A percentile compares a stretch with the other conserved stretches of the same genome.
phyloP scores from a whole-genome alignment of 805 yeast species.

The Barnettozyma vustinii region DNA sequence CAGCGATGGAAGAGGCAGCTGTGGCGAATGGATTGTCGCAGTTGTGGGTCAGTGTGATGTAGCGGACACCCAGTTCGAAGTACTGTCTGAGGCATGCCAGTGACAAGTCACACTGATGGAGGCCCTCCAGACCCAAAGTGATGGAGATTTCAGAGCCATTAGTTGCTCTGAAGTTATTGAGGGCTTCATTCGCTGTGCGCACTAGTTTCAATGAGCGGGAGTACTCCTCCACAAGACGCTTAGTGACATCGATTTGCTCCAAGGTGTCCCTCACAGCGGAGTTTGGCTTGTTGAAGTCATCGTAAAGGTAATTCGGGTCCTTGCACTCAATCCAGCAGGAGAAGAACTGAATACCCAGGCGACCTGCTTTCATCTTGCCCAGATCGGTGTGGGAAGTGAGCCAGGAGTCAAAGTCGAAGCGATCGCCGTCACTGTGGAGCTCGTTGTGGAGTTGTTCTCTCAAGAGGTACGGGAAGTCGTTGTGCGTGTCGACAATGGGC shows the following conservation, averaged over 20 bases:
- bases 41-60: constrained; percentile 49
- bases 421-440: constrained; percentile 26
- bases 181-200: constrained; percentile 35
- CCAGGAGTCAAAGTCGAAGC: constrained; percentile 36
- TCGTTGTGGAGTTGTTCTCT: constrained; percentile 42
- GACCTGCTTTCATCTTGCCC: constrained; percentile 36
- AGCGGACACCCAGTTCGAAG: constrained; percentile 46
- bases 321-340: constrained; percentile 43
- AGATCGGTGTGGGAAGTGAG: constrained; percentile 42
- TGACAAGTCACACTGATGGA: constrained; percentile 47
- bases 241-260: constrained; percentile 48
- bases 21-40: constrained; percentile 56
- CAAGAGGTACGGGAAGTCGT: constrained; percentile 47
- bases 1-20: constrained; percentile 43
- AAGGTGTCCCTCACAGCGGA: constrained; percentile 46
- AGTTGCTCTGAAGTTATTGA: constrained; percentile 27
- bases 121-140: constrained; percentile 49
- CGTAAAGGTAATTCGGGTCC: constrained; percentile 34
- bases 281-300: constrained; percentile 40
- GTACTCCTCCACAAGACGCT: constrained; percentile 38
- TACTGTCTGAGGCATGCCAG: constrained; percentile 44
- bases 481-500: constrained; percentile 45
- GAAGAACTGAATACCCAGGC: constrained; percentile 46
- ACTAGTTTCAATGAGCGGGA: constrained; percentile 37
- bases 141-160: constrained; percentile 34